These are phyloP conservation scores for Sodiomyces alkalinus DNA, from an alignment of 2,329 filamentous ascomycete species.

Conservation along the genomic window DNA sequence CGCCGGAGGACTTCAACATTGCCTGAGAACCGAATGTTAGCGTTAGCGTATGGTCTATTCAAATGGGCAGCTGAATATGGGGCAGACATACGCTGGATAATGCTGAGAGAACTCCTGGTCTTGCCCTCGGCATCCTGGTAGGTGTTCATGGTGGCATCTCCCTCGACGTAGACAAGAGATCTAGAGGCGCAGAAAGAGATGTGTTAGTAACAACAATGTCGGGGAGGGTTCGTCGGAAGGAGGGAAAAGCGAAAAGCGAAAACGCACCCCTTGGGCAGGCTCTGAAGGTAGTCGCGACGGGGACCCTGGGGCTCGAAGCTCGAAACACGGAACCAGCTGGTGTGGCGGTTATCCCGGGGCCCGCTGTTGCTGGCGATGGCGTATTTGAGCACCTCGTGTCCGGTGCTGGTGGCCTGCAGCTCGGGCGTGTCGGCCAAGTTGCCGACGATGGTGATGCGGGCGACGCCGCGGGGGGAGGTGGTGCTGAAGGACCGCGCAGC, in stretches of 20 bases:
- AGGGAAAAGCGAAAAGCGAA: not conserved
- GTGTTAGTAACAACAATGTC: not conserved
- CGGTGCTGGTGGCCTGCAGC: conserved; percentile 51
- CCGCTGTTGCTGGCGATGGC: conserved; percentile 56
- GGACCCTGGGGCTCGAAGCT: conserved; percentile 55
- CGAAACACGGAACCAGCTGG: conserved; percentile 73
- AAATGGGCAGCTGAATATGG: conserved; percentile 1
- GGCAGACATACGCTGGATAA: conserved; percentile 65
- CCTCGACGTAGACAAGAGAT: conserved; percentile 68
- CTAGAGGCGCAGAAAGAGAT: conserved; percentile 25
- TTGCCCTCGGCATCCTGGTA: conserved; percentile 61
- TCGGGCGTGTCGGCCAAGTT: conserved; percentile 72
- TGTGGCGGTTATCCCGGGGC: conserved; percentile 52
- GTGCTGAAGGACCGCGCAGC: conserved; percentile 61
- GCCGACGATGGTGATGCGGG: conserved; percentile 76
- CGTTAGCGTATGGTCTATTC: no score
- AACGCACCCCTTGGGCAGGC: conserved; percentile 72
- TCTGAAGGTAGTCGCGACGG: conserved; percentile 55
- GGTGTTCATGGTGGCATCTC: conserved; percentile 53
- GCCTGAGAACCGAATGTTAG: conserved; percentile 18
- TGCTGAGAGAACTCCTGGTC: conserved; percentile 45
- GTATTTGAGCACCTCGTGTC: conserved; percentile 64
- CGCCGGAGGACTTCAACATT: conserved; percentile 30
- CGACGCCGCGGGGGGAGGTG: conserved; percentile 47
- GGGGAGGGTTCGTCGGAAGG: not conserved